Percentiles rank a stretch among this genome's conserved stretches.
Conservation (phyloP, 225 moss, liverwort and hornwort species). For the Neckera pumila region DNA sequence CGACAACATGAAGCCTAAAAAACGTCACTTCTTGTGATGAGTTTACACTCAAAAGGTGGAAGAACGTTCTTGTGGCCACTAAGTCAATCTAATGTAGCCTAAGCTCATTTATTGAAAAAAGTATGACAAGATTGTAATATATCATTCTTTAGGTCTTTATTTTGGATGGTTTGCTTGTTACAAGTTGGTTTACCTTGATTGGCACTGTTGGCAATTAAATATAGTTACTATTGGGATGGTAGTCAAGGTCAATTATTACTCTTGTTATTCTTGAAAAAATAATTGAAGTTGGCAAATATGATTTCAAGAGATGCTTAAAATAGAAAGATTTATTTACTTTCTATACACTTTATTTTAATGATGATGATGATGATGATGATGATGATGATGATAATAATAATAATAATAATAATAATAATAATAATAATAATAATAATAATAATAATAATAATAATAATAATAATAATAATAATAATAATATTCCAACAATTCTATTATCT, state of each 20-base stretch:
- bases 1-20: too few relatives aligned
- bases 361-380: too few relatives aligned
- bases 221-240: background rate
- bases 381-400: too few relatives aligned
- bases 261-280: rapidly evolving
- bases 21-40: background rate
- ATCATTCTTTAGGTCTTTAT: too few relatives aligned
- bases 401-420: background rate
- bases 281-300: background rate
- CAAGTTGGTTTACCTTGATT: background rate
- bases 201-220: background rate
- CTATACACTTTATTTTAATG: background rate
- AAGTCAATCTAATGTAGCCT: too few relatives aligned
- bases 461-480: background rate
- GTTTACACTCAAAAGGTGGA: background rate
- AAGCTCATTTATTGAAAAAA: too few relatives aligned
- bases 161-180: too few relatives aligned
- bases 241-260: background rate
- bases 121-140: too few relatives aligned
- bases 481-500: background rate
- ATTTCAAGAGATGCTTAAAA: background rate
- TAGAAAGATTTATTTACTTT: background rate
- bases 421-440: background rate
- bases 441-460: background rate
- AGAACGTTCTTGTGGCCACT: too few relatives aligned